phyloP scores from a whole-genome alignment of 768 basidiomycete species.

The Suillus subluteus region DNA sequence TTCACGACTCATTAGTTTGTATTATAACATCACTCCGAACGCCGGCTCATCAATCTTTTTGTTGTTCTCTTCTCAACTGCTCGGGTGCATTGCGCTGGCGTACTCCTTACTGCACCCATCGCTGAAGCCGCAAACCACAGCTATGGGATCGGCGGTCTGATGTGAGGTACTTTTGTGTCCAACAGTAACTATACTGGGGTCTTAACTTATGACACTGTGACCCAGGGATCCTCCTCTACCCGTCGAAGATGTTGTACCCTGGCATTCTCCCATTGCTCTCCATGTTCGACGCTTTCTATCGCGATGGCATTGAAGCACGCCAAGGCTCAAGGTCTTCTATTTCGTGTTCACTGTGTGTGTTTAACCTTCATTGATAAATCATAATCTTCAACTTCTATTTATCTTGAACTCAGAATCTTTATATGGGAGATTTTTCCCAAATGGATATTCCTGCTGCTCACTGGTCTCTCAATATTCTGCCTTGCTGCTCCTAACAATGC shows the following conservation, averaged over 20 bases:
- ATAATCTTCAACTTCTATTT: not conserved
- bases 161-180: constrained; percentile 42
- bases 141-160: constrained; percentile 58
- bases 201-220: not conserved
- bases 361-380: constrained; percentile 3
- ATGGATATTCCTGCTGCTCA: constrained; percentile 42
- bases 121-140: not conserved
- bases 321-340: constrained; percentile 54
- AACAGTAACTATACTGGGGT: not conserved
- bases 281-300: constrained; percentile 43
- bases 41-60: constrained; percentile 48
- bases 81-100: constrained; percentile 30
- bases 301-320: constrained; percentile 39
- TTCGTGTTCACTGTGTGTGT: constrained; percentile 35
- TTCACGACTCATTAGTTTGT: constrained; percentile 27
- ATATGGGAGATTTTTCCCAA: constrained; percentile 48
- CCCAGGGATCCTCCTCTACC: constrained; percentile 42
- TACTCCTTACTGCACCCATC: not conserved
- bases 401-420: constrained; percentile 35
- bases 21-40: constrained; percentile 56
- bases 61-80: constrained; percentile 37
- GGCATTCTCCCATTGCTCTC: constrained; percentile 28
- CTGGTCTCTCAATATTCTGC: constrained; percentile 62
- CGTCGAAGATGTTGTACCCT: constrained; percentile 48
- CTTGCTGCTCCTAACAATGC: constrained; percentile 51